Percentiles rank a stretch among this genome's conserved stretches.
These are phyloP conservation scores for Cercospora sp. DNA, from an alignment of 2,329 filamentous ascomycete genomes.

Conservation along the genomic window DNA sequence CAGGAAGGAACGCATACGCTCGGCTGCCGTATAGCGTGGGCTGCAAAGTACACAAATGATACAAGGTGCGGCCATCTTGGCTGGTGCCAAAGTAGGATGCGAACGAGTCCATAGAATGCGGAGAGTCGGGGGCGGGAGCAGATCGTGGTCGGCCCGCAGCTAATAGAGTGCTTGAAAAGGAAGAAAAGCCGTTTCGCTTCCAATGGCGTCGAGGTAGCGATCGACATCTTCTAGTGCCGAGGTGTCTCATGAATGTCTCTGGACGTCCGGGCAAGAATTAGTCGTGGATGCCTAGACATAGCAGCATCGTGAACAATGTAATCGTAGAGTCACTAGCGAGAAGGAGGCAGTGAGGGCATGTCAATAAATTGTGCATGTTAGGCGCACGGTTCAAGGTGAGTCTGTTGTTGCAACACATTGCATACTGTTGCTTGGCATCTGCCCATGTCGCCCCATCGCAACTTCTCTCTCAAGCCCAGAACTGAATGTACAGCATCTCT, in stretches of 20 bases:
- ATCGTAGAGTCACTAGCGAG: neutral
- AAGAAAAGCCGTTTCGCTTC: slow-evolving; percentile 2
- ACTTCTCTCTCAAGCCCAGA: neutral
- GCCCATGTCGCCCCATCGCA: neutral
- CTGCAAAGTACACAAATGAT: neutral
- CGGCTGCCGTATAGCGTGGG: neutral
- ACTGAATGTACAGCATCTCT: neutral
- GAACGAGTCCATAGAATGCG: slow-evolving; percentile 7
- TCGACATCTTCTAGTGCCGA: slow-evolving; percentile 14
- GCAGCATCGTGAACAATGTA: neutral
- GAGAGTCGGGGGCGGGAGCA: slow-evolving; percentile 4
- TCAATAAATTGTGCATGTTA: neutral
- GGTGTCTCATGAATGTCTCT: slow-evolving; percentile 1
- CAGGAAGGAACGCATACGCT: neutral
- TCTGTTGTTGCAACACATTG: neutral
- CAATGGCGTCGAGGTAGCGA: slow-evolving; percentile 4
- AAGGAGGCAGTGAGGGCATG: neutral
- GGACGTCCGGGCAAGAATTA: neutral
- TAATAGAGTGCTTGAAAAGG: neutral
- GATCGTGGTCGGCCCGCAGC: neutral
- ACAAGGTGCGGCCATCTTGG: neutral
- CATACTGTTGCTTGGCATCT: neutral
- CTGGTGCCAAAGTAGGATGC: neutral
- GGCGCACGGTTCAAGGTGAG: neutral
- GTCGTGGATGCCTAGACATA: neutral